Evolutionary conservation across 129 eudicot genomes (phyloP), one percentile per base, ranked within the genome.

Genomic region (Artemisia annua): DNA sequence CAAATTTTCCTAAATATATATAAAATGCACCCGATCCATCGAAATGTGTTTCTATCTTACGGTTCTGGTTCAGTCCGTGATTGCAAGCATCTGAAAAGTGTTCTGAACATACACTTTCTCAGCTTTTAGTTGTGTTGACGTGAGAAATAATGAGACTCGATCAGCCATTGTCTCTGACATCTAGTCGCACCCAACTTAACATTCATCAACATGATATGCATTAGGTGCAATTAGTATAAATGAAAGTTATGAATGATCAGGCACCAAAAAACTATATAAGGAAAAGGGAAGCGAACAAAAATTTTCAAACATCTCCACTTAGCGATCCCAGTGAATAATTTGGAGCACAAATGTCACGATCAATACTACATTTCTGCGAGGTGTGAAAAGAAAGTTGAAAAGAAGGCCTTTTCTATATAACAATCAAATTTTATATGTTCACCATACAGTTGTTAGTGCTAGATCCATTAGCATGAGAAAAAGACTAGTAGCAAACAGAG

Each of bases 301-400:
- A 70, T 3, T 51, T 70, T 70, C 71, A 77, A 77, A 70, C 66
- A 63, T 52, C 39, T 70, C 76, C 81, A 77, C 81, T 61, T 20
- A 46, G 35, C 59, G 54, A 70, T 53, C 12, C 15, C 46, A 52
- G 48, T 57, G 50, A 46, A 20, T 54, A 49, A 56, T 65, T 46
- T 22, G 66, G 67, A 58, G 74, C 74, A 68, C 80, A 61, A 67
- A 46, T 44, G 81, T 69, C 76, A 63, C 70, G 0, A 20, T 61
- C 30, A 77, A 61, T 20, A 52, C 48, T 50, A 50, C 73, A 51
- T 9, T 68, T 68, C 28, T 30, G 17, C 14, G 16, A 48, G 48
- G 18, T 66, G 73, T 75, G 67, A 43, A 75, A 50, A 66, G 15
- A 16, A 1, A 61, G 50, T 58, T 35, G 67, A 46, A 46, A 71